Evolutionary conservation across 2,329 filamentous ascomycete genomes (phyloP), one percentile per base, ranked within the genome.

Genomic region (Calonectria hongkongensis): DNA sequence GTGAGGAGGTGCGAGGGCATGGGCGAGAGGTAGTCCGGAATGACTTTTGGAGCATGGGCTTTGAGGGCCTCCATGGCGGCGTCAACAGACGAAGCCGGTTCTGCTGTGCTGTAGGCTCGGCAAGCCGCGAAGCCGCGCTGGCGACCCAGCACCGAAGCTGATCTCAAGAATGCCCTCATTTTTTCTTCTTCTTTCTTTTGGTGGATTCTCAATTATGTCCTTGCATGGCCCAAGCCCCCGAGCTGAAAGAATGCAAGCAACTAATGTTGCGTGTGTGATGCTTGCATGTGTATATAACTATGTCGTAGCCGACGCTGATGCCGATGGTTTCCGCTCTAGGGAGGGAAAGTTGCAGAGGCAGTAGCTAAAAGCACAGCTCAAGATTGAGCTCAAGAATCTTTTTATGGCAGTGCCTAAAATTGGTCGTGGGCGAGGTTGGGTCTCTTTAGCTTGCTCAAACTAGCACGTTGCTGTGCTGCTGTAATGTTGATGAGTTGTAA

Each of bases 1-100:
- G 88, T 87, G 58, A 98, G 89, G 56, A 94, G 90, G 83, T 92
- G 87, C 0, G 92, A 93, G 33, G 88, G 89, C 68, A 89, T 92
- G 0, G 92, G 90, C 41, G 89, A 88, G 56, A 89, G 83, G 73
- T 83, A 82, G 80, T 89, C 88, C 27, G 81, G 81, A 71, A 86
- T 85, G 75, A 82, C 72, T 73, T 84, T 86, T 58, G 82, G 71
- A 0, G 79, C 78, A 6, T 78, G 79, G 4, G 73, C 67, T 47
- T 78, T 81, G 68, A 83, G 73, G 43, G 71, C 76, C 39, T 78
- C 65, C 13, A 77, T 36, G 27, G 76, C 69, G 6, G 77, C 71
- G n/a, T 50, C 30, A 66, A 76, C 67, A 12, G 75, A 66, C 13
- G 58, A 21, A 7, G 72, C 48, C 25, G 56, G 30, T 51, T 66